These are phyloP conservation scores for Conticribra guillardii DNA, from an alignment of 108 stramenopile species.

Conservation along the genomic window DNA sequence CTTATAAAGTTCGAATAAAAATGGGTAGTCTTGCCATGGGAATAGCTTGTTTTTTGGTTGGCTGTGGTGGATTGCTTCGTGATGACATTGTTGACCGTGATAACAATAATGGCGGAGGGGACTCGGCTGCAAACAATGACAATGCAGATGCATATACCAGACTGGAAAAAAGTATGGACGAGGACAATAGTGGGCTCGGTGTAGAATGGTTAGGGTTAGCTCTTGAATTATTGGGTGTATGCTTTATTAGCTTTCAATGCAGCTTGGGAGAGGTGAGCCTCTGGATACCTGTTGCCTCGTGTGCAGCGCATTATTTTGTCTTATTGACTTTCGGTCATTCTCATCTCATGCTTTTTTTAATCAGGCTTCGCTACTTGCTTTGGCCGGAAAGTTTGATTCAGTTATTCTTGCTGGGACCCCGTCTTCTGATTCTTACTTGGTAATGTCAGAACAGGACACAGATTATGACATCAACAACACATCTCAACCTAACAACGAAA, in stretches of 20 bases:
- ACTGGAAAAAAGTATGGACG: too few relatives aligned
- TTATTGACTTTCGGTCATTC: too few relatives aligned
- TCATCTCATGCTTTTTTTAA: too few relatives aligned
- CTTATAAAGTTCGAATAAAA: conserved; percentile 61
- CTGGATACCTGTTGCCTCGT: too few relatives aligned
- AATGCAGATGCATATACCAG: too few relatives aligned
- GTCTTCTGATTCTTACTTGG: conserved; percentile 1
- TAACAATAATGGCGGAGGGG: background rate
- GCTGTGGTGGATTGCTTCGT: conserved; percentile 43
- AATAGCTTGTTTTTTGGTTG: conserved; percentile 50
- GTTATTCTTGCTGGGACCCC: conserved; percentile 9
- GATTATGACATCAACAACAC: conserved; percentile 21
- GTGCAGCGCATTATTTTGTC: too few relatives aligned
- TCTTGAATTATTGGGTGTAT: conserved; percentile 81
- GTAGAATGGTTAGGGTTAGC: conserved; percentile 5
- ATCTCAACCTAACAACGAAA: background rate
- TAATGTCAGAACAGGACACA: background rate
- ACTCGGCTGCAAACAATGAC: background rate
- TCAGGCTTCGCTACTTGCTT: conserved; percentile 75
- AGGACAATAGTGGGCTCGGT: conserved; percentile 1
- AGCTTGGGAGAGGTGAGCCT: conserved; percentile 78
- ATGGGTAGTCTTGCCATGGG: conserved; percentile 59
- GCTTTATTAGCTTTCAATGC: conserved; percentile 61
- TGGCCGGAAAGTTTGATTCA: conserved; percentile 63
- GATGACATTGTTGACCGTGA: conserved; percentile 9